A percentile compares a stretch with the other conserved stretches of the same genome.
Evolutionary conservation across 768 basidiomycete genomes (phyloP).

Genomic region (Macrolepiota albuminosa): DNA sequence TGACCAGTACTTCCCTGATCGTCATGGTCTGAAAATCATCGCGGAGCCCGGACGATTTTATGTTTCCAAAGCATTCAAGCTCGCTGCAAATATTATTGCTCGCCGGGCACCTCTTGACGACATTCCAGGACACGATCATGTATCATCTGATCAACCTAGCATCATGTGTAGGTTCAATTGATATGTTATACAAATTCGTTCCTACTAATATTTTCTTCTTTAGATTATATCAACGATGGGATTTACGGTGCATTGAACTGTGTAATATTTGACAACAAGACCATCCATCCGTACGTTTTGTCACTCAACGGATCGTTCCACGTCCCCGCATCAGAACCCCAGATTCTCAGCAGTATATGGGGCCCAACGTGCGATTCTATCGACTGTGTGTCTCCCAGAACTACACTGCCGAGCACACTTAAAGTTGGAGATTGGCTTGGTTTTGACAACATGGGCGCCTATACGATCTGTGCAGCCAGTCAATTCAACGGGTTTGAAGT

Average conservation of each 20-base stretch:
- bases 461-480: conserved; percentile 94
- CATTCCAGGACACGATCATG: conserved; percentile 17
- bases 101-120: conserved; percentile 56
- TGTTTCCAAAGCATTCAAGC: conserved; percentile 86
- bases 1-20: conserved; percentile 73
- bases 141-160: conserved; percentile 32
- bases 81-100: conserved; percentile 92
- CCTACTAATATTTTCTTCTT: conserved; percentile 6
- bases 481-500: conserved; percentile 90
- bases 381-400: conserved; percentile 76
- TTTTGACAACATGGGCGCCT: conserved; percentile 97
- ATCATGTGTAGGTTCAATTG: conserved; percentile 83
- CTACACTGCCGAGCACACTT: conserved; percentile 59
- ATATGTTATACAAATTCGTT: not conserved
- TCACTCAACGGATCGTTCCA: conserved; percentile 67
- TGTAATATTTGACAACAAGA: conserved; percentile 95
- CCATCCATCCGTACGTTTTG: conserved; percentile 75
- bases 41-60: conserved; percentile 96
- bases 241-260: conserved; percentile 97
- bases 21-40: conserved; percentile 69
- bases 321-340: conserved; percentile 36
- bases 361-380: conserved; percentile 98
- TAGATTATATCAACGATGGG: conserved; percentile 99
- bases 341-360: conserved; percentile 76
- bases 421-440: conserved; percentile 97